These are phyloP conservation scores for Colletotrichum cordylinicola DNA, from an alignment of 2,329 filamentous ascomycete genomes.

Conservation along the genomic window DNA sequence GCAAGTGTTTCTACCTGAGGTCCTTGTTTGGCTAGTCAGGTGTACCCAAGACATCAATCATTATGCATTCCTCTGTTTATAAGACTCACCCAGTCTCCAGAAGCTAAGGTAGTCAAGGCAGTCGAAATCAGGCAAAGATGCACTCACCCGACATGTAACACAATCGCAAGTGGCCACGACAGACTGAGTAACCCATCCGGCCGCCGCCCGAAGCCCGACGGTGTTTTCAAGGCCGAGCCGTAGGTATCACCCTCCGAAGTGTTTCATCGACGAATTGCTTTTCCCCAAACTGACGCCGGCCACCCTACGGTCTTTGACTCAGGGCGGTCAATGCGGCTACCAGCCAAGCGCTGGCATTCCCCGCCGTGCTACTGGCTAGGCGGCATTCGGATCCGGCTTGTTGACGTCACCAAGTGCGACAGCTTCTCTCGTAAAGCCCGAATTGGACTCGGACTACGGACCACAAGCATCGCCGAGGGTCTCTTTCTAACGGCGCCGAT, in stretches of 20 bases:
- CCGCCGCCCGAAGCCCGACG: neutral
- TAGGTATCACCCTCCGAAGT: neutral
- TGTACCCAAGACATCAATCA: neutral
- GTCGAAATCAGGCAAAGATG: neutral
- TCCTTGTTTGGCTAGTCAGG: neutral
- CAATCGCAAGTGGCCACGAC: neutral
- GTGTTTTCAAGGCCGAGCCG: neutral
- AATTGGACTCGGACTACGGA: conserved; percentile 1
- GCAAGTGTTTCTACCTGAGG: neutral
- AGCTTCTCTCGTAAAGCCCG: neutral
- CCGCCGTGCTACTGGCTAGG: neutral
- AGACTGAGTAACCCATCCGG: neutral
- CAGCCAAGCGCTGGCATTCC: neutral
- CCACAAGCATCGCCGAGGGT: neutral
- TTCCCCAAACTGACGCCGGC: neutral
- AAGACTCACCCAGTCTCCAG: neutral
- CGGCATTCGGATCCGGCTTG: neutral
- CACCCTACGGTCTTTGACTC: neutral
- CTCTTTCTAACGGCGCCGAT: neutral
- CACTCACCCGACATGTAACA: neutral
- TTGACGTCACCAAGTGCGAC: conserved; percentile 7
- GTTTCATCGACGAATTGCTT: neutral
- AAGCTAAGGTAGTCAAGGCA: neutral
- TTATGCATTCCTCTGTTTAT: neutral
- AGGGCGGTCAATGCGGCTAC: neutral